Conservation (phyloP, 371 early-diverging fungal species). For the Mycotypha africana region DNA sequence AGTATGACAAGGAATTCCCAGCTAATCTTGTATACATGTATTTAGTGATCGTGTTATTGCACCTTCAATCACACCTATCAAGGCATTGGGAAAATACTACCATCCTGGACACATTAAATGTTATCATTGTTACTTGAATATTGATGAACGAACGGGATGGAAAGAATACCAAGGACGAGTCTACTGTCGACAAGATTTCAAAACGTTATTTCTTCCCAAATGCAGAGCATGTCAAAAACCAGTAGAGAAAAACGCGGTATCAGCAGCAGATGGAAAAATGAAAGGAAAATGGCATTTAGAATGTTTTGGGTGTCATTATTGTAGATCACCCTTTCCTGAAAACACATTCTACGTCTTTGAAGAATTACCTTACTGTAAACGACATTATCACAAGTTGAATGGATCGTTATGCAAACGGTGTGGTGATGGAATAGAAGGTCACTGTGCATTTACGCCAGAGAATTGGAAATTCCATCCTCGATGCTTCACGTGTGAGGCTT, state of each 20-base stretch:
- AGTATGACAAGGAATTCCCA: not conserved
- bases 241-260: slow-evolving; percentile 72
- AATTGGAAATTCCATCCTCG: slow-evolving; percentile 46
- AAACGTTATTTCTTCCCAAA: slow-evolving; percentile 52
- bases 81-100: slow-evolving; percentile 58
- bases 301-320: slow-evolving; percentile 47
- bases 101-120: slow-evolving; percentile 68
- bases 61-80: slow-evolving; percentile 42
- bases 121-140: slow-evolving; percentile 56
- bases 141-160: slow-evolving; percentile 69
- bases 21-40: not conserved
- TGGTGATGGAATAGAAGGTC: slow-evolving; percentile 78
- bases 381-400: slow-evolving; percentile 80
- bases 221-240: slow-evolving; percentile 66
- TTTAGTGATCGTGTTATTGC: slow-evolving; percentile 41
- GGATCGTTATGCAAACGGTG: slow-evolving; percentile 77
- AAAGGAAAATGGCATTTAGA: slow-evolving; percentile 75
- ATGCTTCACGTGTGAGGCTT: slow-evolving; percentile 37
- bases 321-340: slow-evolving; percentile 74
- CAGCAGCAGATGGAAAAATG: slow-evolving; percentile 72
- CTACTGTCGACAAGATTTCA: slow-evolving; percentile 75
- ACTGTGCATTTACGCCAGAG: slow-evolving; percentile 76
- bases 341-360: slow-evolving; percentile 84
- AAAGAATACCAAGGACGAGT: slow-evolving; percentile 68
- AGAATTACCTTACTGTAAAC: slow-evolving; percentile 75